Evolutionary conservation across 1,139 yeast species (phyloP).

Genomic region (Hyphopichia buzzinii): DNA sequence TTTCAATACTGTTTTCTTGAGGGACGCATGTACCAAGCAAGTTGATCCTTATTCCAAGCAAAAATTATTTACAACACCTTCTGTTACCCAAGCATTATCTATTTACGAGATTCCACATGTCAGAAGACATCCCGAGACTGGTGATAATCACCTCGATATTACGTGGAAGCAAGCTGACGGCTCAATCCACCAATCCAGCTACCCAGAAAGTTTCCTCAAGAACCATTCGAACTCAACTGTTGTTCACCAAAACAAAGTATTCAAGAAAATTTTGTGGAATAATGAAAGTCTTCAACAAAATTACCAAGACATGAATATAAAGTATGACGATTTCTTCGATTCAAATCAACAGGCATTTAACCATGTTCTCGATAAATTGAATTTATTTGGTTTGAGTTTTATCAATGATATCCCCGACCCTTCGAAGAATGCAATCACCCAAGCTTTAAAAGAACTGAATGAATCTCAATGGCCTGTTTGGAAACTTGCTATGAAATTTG

Average conservation of each 20-base stretch:
- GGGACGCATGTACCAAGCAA: slow-evolving; percentile 62
- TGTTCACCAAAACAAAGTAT: slow-evolving; percentile 3
- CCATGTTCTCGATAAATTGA: slow-evolving; percentile 45
- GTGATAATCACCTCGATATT: slow-evolving; percentile 37
- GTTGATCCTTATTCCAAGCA: slow-evolving; percentile 60
- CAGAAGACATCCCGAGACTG: slow-evolving; percentile 16
- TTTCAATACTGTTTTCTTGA: slow-evolving; percentile 55
- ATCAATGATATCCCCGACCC: slow-evolving; percentile 52
- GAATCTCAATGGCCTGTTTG: slow-evolving; percentile 39
- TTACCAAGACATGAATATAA: slow-evolving; percentile 22
- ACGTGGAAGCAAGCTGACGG: slow-evolving; percentile 57
- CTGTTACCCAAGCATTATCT: slow-evolving; percentile 26
- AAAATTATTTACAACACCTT: slow-evolving; percentile 64
- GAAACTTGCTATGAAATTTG: slow-evolving; percentile 57
- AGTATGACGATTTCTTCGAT: slow-evolving; percentile 44
- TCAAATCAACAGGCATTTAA: slow-evolving; percentile 32
- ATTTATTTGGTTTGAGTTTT: slow-evolving; percentile 59
- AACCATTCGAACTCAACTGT: slow-evolving; percentile 32
- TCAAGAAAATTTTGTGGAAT: slow-evolving; percentile 43
- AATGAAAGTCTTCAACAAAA: slow-evolving; percentile 14
- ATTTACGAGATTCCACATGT: slow-evolving; percentile 27
- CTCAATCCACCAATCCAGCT: slow-evolving; percentile 31
- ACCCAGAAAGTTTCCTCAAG: slow-evolving; percentile 46
- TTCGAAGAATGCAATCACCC: slow-evolving; percentile 12
- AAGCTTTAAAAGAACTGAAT: slow-evolving; percentile 25